Evolutionary conservation across 768 basidiomycete genomes (phyloP).

Genomic region (Termitomyces sp.): DNA sequence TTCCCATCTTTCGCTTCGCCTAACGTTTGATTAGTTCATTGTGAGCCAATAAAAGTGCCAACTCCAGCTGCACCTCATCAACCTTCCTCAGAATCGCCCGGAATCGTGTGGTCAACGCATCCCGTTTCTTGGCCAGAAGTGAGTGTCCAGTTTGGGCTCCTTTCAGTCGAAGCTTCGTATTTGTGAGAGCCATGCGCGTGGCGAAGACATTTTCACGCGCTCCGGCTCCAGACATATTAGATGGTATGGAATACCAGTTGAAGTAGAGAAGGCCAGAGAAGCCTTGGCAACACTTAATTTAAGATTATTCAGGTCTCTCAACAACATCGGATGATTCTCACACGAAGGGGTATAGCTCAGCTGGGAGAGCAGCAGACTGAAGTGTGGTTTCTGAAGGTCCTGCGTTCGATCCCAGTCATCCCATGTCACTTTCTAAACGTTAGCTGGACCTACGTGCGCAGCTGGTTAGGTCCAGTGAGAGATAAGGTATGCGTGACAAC

Average conservation of each 20-base stretch:
- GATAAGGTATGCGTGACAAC: too few species aligned
- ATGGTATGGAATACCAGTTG: neutral
- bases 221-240: slow-evolving; percentile 80
- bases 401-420: slow-evolving; percentile 77
- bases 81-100: slow-evolving; percentile 92
- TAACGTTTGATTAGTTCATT: slow-evolving; percentile 29
- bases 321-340: too few species aligned
- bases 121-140: slow-evolving; percentile 93
- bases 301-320: too few species aligned
- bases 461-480: too few species aligned
- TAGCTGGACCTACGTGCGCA: too few species aligned
- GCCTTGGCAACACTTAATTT: too few species aligned
- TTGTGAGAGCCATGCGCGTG: slow-evolving; percentile 94
- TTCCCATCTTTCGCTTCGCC: slow-evolving; percentile 99
- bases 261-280: neutral
- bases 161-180: slow-evolving; percentile 86
- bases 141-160: slow-evolving; percentile 95
- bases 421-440: slow-evolving; percentile 26
- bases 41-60: slow-evolving; percentile 2
- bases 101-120: slow-evolving; percentile 93
- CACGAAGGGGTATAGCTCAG: slow-evolving; percentile 68
- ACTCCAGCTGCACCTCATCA: slow-evolving; percentile 67
- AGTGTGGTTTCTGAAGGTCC: slow-evolving; percentile 64
- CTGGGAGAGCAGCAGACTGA: slow-evolving; percentile 76
- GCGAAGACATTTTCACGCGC: slow-evolving; percentile 93